Evolutionary conservation across 208 protist genomes (phyloP), one percentile per base, ranked within the genome.

Genomic region (Leptomonas seymouri): DNA sequence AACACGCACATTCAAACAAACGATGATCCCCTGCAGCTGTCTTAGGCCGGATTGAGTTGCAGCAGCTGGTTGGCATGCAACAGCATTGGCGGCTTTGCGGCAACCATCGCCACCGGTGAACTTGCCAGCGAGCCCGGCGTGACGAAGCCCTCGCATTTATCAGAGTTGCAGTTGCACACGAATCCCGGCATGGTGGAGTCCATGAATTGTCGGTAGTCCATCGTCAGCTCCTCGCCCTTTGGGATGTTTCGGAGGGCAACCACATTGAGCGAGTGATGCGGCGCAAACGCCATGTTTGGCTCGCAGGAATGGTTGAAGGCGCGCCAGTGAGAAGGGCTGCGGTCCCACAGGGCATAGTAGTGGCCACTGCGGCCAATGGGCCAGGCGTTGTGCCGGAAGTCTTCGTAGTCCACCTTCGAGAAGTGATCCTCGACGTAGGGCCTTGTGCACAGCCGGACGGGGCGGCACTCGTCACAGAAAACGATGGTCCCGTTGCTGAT

Each of bases 191-290:
- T 94, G 41, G 71, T 89, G 8, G 72, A 71, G 76, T 95, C 88
- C 83, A 89, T 91, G 62, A 95, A 92, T 27, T 80, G 69, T n/a
- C 86, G 78, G 72, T 94, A 97, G 76, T 97, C 92, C 81, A 95
- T 94, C 28, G 92, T 97, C 45, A 97, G 82, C 75, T 95, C 89
- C 54, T 94, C 87, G 7, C 80, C 90, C 56, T 82, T 84, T 3
- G 65, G 60, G 21, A 97, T 94, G 61, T 92, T 84, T 41, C 81
- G 86, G 16, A 92, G 56, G 6, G 92, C 86, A 46, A 82, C 36
- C 8, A 93, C 74, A 71, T 95, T 89, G 6, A 97, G 77, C 5
- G 86, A 90, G 42, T 83, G 79, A 59, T 77, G 42, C 27, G 71
- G 49, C 15, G 60, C 82, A 73, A 97, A 94, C 18, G 70, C 56